Evolutionary conservation across 225 moss, liverwort and hornwort genomes (phyloP).

Genomic region (Polytrichum commune): DNA sequence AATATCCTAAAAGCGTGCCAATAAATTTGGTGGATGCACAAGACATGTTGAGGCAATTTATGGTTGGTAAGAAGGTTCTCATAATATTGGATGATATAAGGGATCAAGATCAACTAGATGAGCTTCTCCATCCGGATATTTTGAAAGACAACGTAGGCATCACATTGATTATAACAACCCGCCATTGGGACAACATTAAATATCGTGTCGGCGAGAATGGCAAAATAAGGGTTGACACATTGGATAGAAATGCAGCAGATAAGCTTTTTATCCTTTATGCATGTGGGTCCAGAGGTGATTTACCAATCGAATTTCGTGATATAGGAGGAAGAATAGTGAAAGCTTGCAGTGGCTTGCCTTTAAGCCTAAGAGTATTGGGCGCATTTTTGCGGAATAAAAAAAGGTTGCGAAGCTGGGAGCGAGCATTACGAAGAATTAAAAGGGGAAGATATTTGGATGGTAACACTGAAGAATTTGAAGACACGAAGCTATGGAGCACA

Average conservation of each 20-base stretch:
- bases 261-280: not conserved
- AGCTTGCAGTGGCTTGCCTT: not conserved
- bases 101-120: not conserved
- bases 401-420: not conserved
- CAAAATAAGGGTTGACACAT: not conserved
- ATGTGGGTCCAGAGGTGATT: not conserved
- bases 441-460: not conserved
- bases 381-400: not conserved
- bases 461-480: not conserved
- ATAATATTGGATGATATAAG: not conserved
- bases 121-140: not conserved
- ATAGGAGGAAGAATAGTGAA: not conserved
- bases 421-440: not conserved
- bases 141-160: not conserved
- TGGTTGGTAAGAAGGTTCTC: not conserved
- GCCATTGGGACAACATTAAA: not conserved
- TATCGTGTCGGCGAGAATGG: not conserved
- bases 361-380: not conserved
- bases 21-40: not conserved
- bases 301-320: not conserved
- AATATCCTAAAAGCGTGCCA: not conserved
- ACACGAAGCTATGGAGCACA: not conserved
- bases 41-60: not conserved
- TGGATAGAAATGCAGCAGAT: not conserved
- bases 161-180: not conserved